phyloP scores from a whole-genome alignment of 768 basidiomycete genomes.

The Suillus luteus region DNA sequence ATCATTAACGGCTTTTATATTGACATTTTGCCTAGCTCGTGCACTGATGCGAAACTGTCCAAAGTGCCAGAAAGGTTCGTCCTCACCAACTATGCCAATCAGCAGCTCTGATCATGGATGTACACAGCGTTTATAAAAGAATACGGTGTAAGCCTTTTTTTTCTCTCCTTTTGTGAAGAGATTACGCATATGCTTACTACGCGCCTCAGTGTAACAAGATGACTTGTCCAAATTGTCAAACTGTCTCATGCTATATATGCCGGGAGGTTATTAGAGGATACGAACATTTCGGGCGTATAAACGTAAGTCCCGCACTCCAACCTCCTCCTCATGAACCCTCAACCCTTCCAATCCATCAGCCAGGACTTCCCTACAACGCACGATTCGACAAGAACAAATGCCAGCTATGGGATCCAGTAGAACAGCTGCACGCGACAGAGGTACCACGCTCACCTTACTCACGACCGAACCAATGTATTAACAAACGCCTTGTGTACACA shows the following conservation, averaged over 20 bases:
- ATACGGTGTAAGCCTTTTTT: slow-evolving; percentile 53
- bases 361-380: slow-evolving; percentile 20
- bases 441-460: slow-evolving; percentile 32
- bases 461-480: not conserved
- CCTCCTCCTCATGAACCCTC: not conserved
- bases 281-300: slow-evolving; percentile 33
- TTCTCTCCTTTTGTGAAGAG: not conserved
- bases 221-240: slow-evolving; percentile 70
- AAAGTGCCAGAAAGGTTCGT: slow-evolving; percentile 74
- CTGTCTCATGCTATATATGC: slow-evolving; percentile 85
- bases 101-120: slow-evolving; percentile 11
- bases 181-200: not conserved
- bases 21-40: slow-evolving; percentile 46
- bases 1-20: not conserved
- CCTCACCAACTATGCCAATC: not conserved
- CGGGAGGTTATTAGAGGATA: slow-evolving; percentile 72
- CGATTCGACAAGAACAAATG: slow-evolving; percentile 50
- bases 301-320: not conserved
- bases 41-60: slow-evolving; percentile 91
- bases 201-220: slow-evolving; percentile 87
- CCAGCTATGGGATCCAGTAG: slow-evolving; percentile 66
- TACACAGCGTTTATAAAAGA: slow-evolving; percentile 79
- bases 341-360: slow-evolving; percentile 19
- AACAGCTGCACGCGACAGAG: slow-evolving; percentile 66
- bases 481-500: slow-evolving; percentile 25